These are phyloP conservation scores for Bertia moriformis DNA, from an alignment of 2,329 filamentous ascomycete species.

Conservation along the genomic window DNA sequence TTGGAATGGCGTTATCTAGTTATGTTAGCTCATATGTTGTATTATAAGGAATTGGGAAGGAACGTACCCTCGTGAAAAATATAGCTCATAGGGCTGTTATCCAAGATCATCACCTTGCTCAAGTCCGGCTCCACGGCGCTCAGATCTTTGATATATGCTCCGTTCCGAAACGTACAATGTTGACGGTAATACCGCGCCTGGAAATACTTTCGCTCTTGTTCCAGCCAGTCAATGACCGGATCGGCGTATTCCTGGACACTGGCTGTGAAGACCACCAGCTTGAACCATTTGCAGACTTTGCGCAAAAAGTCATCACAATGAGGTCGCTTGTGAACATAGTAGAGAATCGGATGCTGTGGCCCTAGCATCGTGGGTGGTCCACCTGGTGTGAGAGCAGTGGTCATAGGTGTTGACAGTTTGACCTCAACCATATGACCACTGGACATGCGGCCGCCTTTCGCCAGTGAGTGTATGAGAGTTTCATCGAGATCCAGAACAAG, in stretches of 20 bases:
- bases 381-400: constrained; percentile 27
- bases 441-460: constrained; percentile 60
- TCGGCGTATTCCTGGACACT: constrained; percentile 68
- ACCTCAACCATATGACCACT: constrained; percentile 73
- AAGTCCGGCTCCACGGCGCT: constrained; percentile 63
- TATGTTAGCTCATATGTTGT: not conserved
- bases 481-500: constrained; percentile 62
- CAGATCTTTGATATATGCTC: constrained; percentile 64
- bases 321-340: constrained; percentile 65
- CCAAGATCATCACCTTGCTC: constrained; percentile 65
- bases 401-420: constrained; percentile 27
- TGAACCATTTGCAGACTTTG: constrained; percentile 66
- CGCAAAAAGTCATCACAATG: constrained; percentile 64
- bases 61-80: constrained; percentile 61
- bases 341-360: constrained; percentile 61
- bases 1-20: constrained; percentile 65
- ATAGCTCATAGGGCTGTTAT: constrained; percentile 64
- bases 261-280: constrained; percentile 60
- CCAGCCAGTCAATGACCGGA: constrained; percentile 65
- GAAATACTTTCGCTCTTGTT: constrained; percentile 63
- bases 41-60: not conserved
- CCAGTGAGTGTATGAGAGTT: constrained; percentile 62
- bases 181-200: constrained; percentile 59
- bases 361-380: constrained; percentile 35
- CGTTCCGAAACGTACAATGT: constrained; percentile 60